A percentile compares a stretch with the other conserved stretches of the same genome.
Evolutionary conservation across 225 moss, liverwort and hornwort species (phyloP).

Genomic region (Climacium dendroides): DNA sequence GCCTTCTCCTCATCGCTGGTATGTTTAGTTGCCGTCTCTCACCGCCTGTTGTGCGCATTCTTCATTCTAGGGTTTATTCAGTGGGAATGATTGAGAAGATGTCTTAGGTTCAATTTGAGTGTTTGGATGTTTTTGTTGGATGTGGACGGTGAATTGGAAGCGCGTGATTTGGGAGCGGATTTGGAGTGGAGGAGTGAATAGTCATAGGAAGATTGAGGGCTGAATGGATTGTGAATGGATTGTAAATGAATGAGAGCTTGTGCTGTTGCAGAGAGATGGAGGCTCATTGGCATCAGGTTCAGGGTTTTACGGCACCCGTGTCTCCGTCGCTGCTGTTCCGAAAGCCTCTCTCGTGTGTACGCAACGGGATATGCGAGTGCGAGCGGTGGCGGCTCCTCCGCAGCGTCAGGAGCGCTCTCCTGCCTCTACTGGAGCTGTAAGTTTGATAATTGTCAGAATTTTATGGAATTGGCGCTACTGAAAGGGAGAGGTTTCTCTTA

Average conservation of each 20-base stretch:
- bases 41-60: background rate
- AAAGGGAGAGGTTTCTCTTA: background rate
- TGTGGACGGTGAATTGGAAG: background rate
- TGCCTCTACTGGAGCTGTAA: slow-evolving; percentile 67
- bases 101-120: background rate
- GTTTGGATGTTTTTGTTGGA: background rate
- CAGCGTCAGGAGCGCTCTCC: slow-evolving; percentile 69
- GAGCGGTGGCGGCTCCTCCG: slow-evolving; percentile 68
- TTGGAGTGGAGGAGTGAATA: background rate
- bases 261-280: slow-evolving; percentile 38
- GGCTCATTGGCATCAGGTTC: slow-evolving; percentile 23
- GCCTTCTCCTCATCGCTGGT: slow-evolving; percentile 14
- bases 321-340: background rate
- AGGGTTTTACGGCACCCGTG: slow-evolving; percentile 34
- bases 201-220: background rate
- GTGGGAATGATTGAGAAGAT: background rate
- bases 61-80: background rate
- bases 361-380: slow-evolving; percentile 14
- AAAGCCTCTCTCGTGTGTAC: background rate
- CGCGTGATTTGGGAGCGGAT: background rate
- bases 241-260: background rate
- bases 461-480: background rate
- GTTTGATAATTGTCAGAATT: background rate
- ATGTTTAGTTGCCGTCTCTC: background rate
- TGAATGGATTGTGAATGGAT: background rate